These are phyloP conservation scores for Spathaspora passalidarum DNA, from an alignment of 805 yeast species.

Conservation along the genomic window DNA sequence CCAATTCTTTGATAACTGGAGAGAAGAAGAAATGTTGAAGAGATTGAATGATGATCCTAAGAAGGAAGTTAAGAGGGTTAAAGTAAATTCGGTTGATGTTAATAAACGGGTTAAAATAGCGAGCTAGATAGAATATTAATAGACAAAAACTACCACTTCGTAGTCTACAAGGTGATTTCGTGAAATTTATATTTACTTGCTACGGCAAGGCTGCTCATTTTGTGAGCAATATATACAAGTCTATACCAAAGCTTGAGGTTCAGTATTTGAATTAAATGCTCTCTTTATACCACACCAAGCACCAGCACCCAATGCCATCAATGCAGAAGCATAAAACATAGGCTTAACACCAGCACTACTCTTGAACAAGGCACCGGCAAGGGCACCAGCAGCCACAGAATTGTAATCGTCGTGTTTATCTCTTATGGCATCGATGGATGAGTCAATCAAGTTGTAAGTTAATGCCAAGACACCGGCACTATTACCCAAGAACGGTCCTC, in stretches of 20 bases:
- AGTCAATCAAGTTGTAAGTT: slow-evolving; percentile 80
- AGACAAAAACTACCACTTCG: neutral
- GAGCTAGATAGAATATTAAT: neutral
- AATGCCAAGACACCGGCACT: slow-evolving; percentile 92
- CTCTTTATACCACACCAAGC: slow-evolving; percentile 86
- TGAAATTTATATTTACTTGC: too few species aligned
- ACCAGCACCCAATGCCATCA: slow-evolving; percentile 88
- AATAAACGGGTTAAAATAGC: neutral
- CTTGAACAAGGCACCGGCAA: slow-evolving; percentile 89
- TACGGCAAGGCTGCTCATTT: too few species aligned
- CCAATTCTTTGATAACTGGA: slow-evolving; percentile 3
- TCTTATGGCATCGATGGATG: slow-evolving; percentile 73
- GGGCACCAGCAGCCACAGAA: slow-evolving; percentile 83
- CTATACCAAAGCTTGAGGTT: neutral
- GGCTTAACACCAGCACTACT: slow-evolving; percentile 83
- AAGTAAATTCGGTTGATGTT: neutral
- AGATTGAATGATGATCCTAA: slow-evolving; percentile 6
- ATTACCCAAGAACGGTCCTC: slow-evolving; percentile 96
- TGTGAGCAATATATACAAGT: neutral
- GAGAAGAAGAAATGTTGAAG: slow-evolving; percentile 4
- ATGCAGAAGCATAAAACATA: slow-evolving; percentile 79
- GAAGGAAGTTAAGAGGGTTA: neutral
- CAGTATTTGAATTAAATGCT: neutral
- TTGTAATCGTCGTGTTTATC: slow-evolving; percentile 87
- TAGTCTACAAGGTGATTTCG: too few species aligned